Conservation (phyloP, 768 basidiomycete species). For the Paxillus rubicundulus region DNA sequence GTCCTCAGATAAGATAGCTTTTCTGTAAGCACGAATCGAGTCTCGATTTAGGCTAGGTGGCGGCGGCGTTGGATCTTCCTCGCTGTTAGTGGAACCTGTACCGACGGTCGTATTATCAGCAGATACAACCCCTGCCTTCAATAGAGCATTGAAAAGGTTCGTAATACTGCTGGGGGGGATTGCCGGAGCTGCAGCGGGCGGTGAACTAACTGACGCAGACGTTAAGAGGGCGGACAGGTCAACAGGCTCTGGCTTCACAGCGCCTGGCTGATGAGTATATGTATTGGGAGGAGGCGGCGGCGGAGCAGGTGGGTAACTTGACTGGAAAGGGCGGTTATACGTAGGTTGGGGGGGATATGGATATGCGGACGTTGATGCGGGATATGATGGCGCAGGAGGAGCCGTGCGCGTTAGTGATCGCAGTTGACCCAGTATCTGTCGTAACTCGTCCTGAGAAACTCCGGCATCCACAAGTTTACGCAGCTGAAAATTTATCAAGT, state of each 20-base stretch:
- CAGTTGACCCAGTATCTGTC: constrained; percentile 71
- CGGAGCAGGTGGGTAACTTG: constrained; percentile 32
- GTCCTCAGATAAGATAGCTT: constrained; percentile 54
- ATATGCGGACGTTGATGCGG: constrained; percentile 25
- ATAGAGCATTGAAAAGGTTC: constrained; percentile 61
- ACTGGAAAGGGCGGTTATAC: constrained; percentile 26
- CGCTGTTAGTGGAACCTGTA: constrained; percentile 38
- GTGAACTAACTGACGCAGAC: constrained; percentile 21
- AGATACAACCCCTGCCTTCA: constrained; percentile 78
- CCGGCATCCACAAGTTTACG: constrained; percentile 74
- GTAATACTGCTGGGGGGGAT: constrained; percentile 42
- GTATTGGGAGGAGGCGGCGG: constrained; percentile 31
- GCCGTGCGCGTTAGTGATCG: constrained; percentile 55
- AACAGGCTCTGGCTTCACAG: constrained; percentile 30
- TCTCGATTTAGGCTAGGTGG: constrained; percentile 44
- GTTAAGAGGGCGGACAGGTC: constrained; percentile 31
- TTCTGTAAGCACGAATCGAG: constrained; percentile 56
- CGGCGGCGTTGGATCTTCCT: constrained; percentile 28
- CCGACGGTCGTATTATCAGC: constrained; percentile 50
- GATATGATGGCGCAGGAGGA: constrained; percentile 24
- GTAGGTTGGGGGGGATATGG: constrained; percentile 32
- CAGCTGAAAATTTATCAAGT: constrained; percentile 41
- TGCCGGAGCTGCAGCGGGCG: constrained; percentile 22
- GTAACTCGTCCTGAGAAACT: constrained; percentile 76
- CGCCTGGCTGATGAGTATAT: constrained; percentile 25